Percentiles rank a stretch among this genome's conserved stretches.
These are phyloP conservation scores for Tetrahymena malaccensis DNA, from an alignment of 73 alveolate species.

Conservation along the genomic window DNA sequence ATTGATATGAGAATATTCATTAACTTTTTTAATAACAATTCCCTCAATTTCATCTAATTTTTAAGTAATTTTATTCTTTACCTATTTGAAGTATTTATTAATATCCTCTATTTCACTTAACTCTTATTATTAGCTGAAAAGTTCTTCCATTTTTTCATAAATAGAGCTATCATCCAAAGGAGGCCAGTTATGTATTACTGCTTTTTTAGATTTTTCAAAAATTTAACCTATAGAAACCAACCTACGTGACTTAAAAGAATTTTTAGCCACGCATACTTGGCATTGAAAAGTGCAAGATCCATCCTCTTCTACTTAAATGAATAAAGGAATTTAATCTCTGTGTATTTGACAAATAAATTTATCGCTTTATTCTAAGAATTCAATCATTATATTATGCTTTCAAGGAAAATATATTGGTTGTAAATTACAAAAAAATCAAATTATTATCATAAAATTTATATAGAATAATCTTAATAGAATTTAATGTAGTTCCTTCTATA, in stretches of 20 bases:
- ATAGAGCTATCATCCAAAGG: neutral
- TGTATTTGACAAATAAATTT: neutral
- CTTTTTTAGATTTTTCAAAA: neutral
- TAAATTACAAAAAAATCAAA: neutral
- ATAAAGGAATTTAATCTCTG: neutral
- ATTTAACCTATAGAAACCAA: neutral
- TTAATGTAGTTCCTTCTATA: too few relatives aligned
- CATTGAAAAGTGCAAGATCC: neutral
- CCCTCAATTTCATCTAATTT: neutral
- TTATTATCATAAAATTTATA: too few relatives aligned
- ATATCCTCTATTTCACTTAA: neutral
- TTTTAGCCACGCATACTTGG: neutral
- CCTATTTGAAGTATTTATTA: neutral
- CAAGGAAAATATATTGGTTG: neutral
- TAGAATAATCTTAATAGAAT: neutral
- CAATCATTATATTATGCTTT: neutral
- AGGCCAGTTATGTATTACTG: neutral
- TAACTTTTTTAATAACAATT: neutral
- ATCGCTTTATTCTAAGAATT: neutral
- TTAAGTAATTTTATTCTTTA: neutral
- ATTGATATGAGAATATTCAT: neutral
- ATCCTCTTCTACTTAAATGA: neutral
- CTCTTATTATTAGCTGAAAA: neutral
- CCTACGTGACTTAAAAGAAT: neutral
- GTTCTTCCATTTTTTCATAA: neutral